Percentiles rank a stretch among this genome's conserved stretches.
These are phyloP conservation scores for Colletotrichum sp. DNA, from an alignment of 2,329 filamentous ascomycete species.

Conservation along the genomic window DNA sequence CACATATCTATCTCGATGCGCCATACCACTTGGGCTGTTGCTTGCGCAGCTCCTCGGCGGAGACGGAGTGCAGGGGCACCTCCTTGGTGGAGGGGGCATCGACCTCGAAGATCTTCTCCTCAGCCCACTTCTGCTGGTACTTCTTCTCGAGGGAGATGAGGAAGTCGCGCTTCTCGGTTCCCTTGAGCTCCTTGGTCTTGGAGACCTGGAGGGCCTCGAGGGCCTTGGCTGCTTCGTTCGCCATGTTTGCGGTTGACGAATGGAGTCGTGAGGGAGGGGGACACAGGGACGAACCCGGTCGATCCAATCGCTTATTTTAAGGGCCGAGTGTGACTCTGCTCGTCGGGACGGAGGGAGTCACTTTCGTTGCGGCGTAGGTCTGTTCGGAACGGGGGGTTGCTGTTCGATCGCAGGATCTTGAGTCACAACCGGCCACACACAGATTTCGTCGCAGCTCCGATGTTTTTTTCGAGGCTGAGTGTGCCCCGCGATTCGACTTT, in stretches of 20 bases:
- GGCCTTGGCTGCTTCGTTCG: conserved; percentile 49
- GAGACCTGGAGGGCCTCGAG: conserved; percentile 58
- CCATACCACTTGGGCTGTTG: conserved; percentile 87
- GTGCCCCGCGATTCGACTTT: conserved; percentile 21
- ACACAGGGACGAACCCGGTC: conserved; percentile 2
- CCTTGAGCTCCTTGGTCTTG: conserved; percentile 67
- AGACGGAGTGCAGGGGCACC: conserved; percentile 75
- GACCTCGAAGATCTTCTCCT: conserved; percentile 79
- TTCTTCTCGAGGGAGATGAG: conserved; percentile 87
- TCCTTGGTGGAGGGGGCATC: conserved; percentile 83
- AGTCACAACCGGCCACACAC: conserved; percentile 17
- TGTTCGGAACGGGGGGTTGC: neutral
- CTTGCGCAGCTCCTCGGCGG: conserved; percentile 75
- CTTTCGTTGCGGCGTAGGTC: neutral
- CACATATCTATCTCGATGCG: conserved; percentile 65
- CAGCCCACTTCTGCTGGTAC: conserved; percentile 86
- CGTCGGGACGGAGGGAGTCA: neutral
- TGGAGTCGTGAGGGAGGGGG: neutral
- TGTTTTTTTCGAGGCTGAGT: conserved; percentile 24
- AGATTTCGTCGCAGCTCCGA: conserved; percentile 19
- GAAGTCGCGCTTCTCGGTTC: conserved; percentile 85
- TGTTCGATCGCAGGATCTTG: conserved; percentile 4
- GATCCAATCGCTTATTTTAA: neutral
- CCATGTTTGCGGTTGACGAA: conserved; percentile 42
- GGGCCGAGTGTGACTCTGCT: neutral